Conservation (phyloP, 164 flowering plant species). For the Stephania cephalantha region DNA sequence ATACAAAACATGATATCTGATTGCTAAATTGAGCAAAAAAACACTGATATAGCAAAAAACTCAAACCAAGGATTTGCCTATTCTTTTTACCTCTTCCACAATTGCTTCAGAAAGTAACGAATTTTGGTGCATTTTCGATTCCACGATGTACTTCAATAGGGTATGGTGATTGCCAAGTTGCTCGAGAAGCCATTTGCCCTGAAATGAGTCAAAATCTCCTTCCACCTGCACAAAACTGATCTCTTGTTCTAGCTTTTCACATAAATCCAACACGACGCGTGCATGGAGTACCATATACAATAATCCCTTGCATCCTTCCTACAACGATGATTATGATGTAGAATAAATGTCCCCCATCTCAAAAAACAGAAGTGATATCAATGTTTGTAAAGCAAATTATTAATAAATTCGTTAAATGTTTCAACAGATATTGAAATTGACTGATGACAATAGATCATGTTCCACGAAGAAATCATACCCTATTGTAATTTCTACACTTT, state of each 20-base stretch:
- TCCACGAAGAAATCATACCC: too few species aligned
- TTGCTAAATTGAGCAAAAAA: background rate
- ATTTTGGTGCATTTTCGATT: slow-evolving; percentile 83
- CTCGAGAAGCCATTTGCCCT: slow-evolving; percentile 86
- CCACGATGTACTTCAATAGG: slow-evolving; percentile 68
- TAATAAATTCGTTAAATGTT: too few species aligned
- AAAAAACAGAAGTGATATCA: background rate
- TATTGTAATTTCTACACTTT: too few species aligned
- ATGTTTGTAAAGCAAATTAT: background rate
- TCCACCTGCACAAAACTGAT: slow-evolving; percentile 89
- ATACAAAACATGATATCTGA: background rate
- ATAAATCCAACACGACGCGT: slow-evolving; percentile 81
- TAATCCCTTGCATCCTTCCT: slow-evolving; percentile 98
- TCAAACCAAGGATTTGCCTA: background rate
- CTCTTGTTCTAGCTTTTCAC: slow-evolving; percentile 76
- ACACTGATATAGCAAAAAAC: background rate
- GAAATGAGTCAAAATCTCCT: slow-evolving; percentile 90
- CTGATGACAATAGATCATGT: too few species aligned
- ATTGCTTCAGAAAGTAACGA: slow-evolving; percentile 89
- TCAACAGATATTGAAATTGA: too few species aligned
- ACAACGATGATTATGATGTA: slow-evolving; percentile 15
- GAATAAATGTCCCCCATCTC: background rate
- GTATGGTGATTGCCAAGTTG: slow-evolving; percentile 94
- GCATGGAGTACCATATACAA: slow-evolving; percentile 98
- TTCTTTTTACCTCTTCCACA: slow-evolving; percentile 76